These are phyloP conservation scores for Paraglomus brasilianum DNA, from an alignment of 192 early-diverging fungal species.

Conservation along the genomic window DNA sequence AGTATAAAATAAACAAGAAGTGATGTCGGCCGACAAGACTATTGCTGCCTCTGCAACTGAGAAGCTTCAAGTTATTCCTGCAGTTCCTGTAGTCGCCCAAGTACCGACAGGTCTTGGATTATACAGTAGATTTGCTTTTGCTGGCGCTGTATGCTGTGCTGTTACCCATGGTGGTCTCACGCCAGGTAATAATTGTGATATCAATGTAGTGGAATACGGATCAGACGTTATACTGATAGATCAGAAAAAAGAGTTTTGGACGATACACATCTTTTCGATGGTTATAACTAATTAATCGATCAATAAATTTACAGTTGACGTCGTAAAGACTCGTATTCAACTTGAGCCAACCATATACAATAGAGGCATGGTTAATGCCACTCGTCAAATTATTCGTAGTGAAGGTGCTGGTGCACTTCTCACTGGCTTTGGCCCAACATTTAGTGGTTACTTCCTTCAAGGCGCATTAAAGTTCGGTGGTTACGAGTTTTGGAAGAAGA, in stretches of 20 bases:
- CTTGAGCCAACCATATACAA: slow-evolving; percentile 55
- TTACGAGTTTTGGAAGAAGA: slow-evolving; percentile 69
- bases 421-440: slow-evolving; percentile 66
- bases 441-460: slow-evolving; percentile 62
- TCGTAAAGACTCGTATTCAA: slow-evolving; percentile 78
- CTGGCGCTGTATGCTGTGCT: slow-evolving; percentile 59
- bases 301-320: slow-evolving; percentile 54
- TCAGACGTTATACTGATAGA: neutral
- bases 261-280: neutral
- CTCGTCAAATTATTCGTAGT: slow-evolving; percentile 47
- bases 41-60: too few relatives aligned
- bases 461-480: slow-evolving; percentile 66
- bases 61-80: too few relatives aligned
- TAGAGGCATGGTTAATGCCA: slow-evolving; percentile 54
- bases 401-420: slow-evolving; percentile 61
- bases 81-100: slow-evolving; percentile 5
- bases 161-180: slow-evolving; percentile 62
- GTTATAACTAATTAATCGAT: neutral
- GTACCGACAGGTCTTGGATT: slow-evolving; percentile 50
- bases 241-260: neutral
- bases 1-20: too few relatives aligned
- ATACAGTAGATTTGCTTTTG: slow-evolving; percentile 58
- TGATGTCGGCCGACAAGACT: too few relatives aligned
- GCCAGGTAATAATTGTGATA: slow-evolving; percentile 26
- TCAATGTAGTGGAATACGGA: neutral